Evolutionary conservation across 2,329 filamentous ascomycete species (phyloP).

Genomic region (Exophiala oligosperma): DNA sequence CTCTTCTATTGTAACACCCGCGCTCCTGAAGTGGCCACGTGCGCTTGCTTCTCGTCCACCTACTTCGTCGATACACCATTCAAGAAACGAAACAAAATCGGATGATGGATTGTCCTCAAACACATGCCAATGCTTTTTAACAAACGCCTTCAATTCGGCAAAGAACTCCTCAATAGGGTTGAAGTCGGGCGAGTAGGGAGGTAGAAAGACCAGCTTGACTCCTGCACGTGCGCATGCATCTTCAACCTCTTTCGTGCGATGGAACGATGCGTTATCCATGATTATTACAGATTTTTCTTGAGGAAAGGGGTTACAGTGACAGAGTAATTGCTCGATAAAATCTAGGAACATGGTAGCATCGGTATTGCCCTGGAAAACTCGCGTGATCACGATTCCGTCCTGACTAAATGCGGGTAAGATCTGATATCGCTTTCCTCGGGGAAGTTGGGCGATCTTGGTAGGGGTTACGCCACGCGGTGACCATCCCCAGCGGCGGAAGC

Average conservation of each 20-base stretch:
- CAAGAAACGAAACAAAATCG: constrained; percentile 32
- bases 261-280: constrained; percentile 36
- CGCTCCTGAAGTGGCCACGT: constrained; percentile 5
- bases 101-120: constrained; percentile 27
- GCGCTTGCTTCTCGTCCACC: constrained; percentile 3
- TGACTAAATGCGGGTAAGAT: constrained; percentile 20
- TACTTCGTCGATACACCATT: constrained; percentile 30
- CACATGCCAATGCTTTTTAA: constrained; percentile 33
- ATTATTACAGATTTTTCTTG: constrained; percentile 37
- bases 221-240: constrained; percentile 34
- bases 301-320: constrained; percentile 26
- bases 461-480: constrained; percentile 33
- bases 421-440: constrained; percentile 29
- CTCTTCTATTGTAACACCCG: constrained; percentile 5
- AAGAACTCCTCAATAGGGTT: constrained; percentile 42
- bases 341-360: constrained; percentile 34
- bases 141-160: constrained; percentile 37
- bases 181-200: constrained; percentile 39
- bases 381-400: constrained; percentile 15
- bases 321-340: constrained; percentile 27
- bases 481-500: constrained; percentile 38
- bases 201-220: constrained; percentile 37
- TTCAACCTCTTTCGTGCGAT: constrained; percentile 32
- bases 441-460: constrained; percentile 28
- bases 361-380: constrained; percentile 34